Evolutionary conservation across 2,329 filamentous ascomycete genomes (phyloP).

Genomic region (Tolypocladium ophioglossoides): DNA sequence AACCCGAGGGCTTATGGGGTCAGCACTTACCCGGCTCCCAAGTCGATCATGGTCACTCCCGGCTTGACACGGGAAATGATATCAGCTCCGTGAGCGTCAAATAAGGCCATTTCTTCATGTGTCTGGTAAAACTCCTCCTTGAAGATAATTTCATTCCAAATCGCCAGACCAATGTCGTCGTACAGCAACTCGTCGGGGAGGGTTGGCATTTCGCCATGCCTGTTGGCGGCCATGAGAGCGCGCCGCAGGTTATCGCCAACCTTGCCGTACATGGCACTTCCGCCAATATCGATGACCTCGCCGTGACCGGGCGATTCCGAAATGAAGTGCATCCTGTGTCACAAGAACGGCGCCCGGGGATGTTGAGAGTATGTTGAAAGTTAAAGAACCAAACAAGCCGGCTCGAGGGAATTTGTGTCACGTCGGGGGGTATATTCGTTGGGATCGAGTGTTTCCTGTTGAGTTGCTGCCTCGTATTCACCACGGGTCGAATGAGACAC

Average conservation of each 20-base stretch:
- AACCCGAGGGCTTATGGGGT: background rate
- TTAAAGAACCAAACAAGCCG: background rate
- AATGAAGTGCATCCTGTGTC: background rate
- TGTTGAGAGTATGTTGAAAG: background rate
- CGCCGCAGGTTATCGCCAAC: constrained; percentile 16
- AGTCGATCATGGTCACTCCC: constrained; percentile 25
- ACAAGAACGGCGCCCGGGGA: background rate
- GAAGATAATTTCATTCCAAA: constrained; percentile 31
- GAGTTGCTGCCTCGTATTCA: background rate
- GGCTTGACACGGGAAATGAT: constrained; percentile 18
- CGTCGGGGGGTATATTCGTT: too few species aligned
- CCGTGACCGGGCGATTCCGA: constrained; percentile 14
- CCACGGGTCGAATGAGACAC: background rate
- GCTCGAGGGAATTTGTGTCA: background rate
- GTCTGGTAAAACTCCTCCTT: constrained; percentile 29
- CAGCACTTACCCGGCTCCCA: constrained; percentile 29
- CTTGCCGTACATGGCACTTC: constrained; percentile 19
- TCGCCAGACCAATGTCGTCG: constrained; percentile 23
- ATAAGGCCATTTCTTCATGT: constrained; percentile 26
- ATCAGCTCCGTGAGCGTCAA: constrained; percentile 22
- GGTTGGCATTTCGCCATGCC: constrained; percentile 13
- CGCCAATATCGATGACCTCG: constrained; percentile 27
- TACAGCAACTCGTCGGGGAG: constrained; percentile 31
- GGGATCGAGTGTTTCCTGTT: background rate
- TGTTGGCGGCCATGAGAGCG: constrained; percentile 13